Evolutionary conservation across 345 rosid species (phyloP), one percentile per base, ranked within the genome.

Genomic region (Linum trigynum): DNA sequence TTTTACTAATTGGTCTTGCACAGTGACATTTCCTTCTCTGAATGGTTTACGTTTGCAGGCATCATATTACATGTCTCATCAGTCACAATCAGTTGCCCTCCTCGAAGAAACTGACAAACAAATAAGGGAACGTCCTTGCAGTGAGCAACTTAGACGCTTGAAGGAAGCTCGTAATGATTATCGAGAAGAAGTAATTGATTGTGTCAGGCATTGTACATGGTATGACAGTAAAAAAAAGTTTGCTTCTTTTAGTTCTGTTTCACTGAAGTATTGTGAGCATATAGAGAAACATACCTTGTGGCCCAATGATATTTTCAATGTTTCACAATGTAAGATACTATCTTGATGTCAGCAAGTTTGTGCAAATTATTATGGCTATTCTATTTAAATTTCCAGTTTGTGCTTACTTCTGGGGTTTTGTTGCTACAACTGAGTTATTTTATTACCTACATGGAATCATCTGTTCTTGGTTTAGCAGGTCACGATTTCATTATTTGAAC

Each of bases 41-140:
- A 45, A 66, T 43, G 57, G 42, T 56, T 62, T 58, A 67, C 74
- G 63, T 23, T 72, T 74, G 71, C 76, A 94, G 99, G 99, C 91
- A 23, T 94, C 99, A 43, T 74, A 88, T 75, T 85, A 86, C 79
- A 77, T 82, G 82, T 84, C 96, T 74, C 95, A 84, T 65, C 96
- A 94, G 68, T 80, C 95, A n/a, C 97, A 90, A 64, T 84, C 86
- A 43, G 82, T 94, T 70, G 80, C 95, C 62, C 89, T 86, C 55
- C 75, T 86, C 61, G 99, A 90, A 80, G 99, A 90, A 82, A 88
- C 92, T 41, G 92, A 94, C 78, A 90, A 83, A 74, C 96, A 94
- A 78, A 85, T 90, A 71, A 81, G 88, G 71, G 97, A 90, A 76
- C 80, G 78, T 64, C 75, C 78, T 69, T 83, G 80, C 70, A 65